phyloP scores from a whole-genome alignment of 306 rosid species.

The Argentina anserina region DNA sequence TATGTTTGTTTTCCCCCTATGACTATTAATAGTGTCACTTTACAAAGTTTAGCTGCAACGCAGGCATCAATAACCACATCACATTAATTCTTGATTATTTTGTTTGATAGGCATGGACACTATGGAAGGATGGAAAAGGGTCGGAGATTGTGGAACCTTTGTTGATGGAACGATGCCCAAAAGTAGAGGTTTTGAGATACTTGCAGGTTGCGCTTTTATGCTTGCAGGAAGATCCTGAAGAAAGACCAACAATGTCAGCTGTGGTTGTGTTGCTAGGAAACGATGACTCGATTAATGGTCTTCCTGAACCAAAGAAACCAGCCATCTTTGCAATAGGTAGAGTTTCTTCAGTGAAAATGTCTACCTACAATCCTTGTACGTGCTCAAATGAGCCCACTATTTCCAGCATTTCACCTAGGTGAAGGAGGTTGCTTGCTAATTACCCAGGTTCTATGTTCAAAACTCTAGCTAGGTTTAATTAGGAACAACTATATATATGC shows the following conservation, averaged over 20 bases:
- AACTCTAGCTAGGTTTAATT: too few relatives aligned
- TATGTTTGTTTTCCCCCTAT: slow-evolving; percentile 16
- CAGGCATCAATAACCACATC: not conserved
- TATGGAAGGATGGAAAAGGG: slow-evolving; percentile 43
- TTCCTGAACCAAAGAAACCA: slow-evolving; percentile 48
- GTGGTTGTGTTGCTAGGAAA: slow-evolving; percentile 38
- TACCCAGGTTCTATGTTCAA: too few relatives aligned
- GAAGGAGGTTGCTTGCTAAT: not conserved
- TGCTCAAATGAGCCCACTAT: not conserved
- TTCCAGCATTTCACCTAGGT: not conserved
- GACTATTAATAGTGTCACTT: not conserved
- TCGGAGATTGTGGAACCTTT: slow-evolving; percentile 41
- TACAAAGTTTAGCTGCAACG: not conserved
- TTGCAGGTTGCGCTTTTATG: slow-evolving; percentile 54
- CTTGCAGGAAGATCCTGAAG: slow-evolving; percentile 49
- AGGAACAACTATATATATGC: too few relatives aligned
- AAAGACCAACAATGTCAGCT: slow-evolving; percentile 48
- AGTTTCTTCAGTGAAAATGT: slow-evolving; percentile 7
- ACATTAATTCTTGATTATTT: not conserved
- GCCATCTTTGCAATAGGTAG: slow-evolving; percentile 28
- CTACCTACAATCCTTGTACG: slow-evolving; percentile 1
- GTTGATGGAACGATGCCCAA: slow-evolving; percentile 23
- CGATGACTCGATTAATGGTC: slow-evolving; percentile 26
- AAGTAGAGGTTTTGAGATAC: slow-evolving; percentile 29
- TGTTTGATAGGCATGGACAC: slow-evolving; percentile 46